Evolutionary conservation across 768 basidiomycete species (phyloP).

Genomic region (Podaxis sp.): DNA sequence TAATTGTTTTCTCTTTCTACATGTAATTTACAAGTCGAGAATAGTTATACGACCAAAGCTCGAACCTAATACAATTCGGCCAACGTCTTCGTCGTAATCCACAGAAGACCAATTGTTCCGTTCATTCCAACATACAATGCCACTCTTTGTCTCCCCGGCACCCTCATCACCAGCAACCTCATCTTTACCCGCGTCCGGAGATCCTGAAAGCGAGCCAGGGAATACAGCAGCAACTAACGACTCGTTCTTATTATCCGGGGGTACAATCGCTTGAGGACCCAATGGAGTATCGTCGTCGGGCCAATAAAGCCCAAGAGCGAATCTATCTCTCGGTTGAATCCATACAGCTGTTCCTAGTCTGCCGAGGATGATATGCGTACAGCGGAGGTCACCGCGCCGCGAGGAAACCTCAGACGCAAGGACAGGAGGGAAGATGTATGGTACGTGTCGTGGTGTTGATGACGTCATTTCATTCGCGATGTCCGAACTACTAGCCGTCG

Average conservation of each 20-base stretch:
- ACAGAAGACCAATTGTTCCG: background rate
- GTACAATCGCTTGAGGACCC: background rate
- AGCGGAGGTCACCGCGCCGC: slow-evolving; percentile 48
- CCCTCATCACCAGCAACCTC: background rate
- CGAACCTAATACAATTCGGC: background rate
- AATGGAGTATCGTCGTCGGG: slow-evolving; percentile 19
- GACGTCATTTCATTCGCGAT: background rate
- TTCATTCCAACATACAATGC: slow-evolving; percentile 11
- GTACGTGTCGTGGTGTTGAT: slow-evolving; percentile 7
- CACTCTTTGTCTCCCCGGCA: slow-evolving; percentile 11
- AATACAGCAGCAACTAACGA: slow-evolving; percentile 45
- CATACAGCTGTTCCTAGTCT: slow-evolving; percentile 55
- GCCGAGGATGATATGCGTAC: slow-evolving; percentile 50
- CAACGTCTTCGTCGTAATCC: slow-evolving; percentile 7
- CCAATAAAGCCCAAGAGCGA: slow-evolving; percentile 28
- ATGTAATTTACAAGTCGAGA: background rate
- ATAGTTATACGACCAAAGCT: background rate
- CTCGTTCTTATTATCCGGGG: slow-evolving; percentile 23
- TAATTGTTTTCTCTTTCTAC: background rate
- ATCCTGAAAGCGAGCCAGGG: slow-evolving; percentile 36
- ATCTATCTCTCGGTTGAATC: slow-evolving; percentile 52
- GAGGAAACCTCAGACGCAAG: slow-evolving; percentile 31
- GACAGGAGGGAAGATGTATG: slow-evolving; percentile 48
- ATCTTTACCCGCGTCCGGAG: background rate
- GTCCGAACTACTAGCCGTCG: background rate